Evolutionary conservation across 441 rosid genomes (phyloP).

Genomic region (Kokia cookei): DNA sequence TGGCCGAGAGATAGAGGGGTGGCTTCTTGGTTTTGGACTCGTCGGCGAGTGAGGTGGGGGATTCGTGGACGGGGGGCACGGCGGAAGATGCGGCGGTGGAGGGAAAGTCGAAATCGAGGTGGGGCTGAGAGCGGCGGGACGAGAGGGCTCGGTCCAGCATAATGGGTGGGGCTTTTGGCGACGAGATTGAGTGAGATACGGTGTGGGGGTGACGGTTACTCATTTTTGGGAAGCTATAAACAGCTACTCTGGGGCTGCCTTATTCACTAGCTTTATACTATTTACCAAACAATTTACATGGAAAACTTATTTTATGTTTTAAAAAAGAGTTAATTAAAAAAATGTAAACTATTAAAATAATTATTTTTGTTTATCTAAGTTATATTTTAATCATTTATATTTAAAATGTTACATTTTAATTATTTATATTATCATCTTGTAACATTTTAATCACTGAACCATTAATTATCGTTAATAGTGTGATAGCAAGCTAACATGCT

Average conservation of each 20-base stretch:
- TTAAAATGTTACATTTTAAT: too few relatives aligned
- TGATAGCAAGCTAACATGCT: too few relatives aligned
- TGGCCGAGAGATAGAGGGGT: slow-evolving; percentile 41
- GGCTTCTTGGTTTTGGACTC: slow-evolving; percentile 80
- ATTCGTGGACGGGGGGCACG: slow-evolving; percentile 21
- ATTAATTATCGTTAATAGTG: too few relatives aligned
- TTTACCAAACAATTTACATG: too few relatives aligned
- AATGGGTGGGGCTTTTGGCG: slow-evolving; percentile 25
- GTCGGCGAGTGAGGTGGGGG: slow-evolving; percentile 27
- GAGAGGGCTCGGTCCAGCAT: slow-evolving; percentile 73
- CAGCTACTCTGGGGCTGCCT: too few relatives aligned
- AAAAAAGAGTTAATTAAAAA: too few relatives aligned
- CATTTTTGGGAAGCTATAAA: background rate
- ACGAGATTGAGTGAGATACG: too few relatives aligned
- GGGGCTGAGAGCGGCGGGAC: slow-evolving; percentile 47
- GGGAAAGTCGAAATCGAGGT: slow-evolving; percentile 30
- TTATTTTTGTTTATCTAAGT: fast-evolving
- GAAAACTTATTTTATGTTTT: too few relatives aligned
- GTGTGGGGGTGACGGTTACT: slow-evolving; percentile 18
- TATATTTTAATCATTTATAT: too few relatives aligned
- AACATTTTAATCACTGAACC: too few relatives aligned
- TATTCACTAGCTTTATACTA: too few relatives aligned
- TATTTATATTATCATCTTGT: fast-evolving
- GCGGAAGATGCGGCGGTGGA: slow-evolving; percentile 8
- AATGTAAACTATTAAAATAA: too few relatives aligned